These are phyloP conservation scores for Trichoderma atrobrunneum DNA, from an alignment of 2,329 filamentous ascomycete genomes.

Conservation along the genomic window DNA sequence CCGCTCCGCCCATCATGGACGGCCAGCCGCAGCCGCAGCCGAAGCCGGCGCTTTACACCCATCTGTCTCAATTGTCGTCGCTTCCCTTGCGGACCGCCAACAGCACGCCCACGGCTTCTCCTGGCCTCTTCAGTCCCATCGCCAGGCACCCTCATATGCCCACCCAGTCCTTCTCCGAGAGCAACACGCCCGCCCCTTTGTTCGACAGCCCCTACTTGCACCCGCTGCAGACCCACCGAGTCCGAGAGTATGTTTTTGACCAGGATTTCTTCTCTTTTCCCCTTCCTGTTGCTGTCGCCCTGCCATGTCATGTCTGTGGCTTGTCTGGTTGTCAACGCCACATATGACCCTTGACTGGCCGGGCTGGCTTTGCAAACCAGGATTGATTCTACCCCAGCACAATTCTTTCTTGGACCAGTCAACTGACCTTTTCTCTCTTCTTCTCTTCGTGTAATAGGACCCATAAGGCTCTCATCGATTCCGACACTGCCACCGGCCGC, in stretches of 20 bases:
- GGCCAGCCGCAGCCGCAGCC: conserved; percentile 16
- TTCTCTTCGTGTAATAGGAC: conserved; percentile 53
- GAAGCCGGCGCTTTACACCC: conserved; percentile 30
- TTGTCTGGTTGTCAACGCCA: not conserved
- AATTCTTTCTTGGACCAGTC: not conserved
- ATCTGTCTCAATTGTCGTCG: conserved; percentile 37
- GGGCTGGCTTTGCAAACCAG: not conserved
- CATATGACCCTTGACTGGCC: not conserved
- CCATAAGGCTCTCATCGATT: conserved; percentile 86
- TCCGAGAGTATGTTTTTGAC: conserved; percentile 64
- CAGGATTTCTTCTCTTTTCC: not conserved
- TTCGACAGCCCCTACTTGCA: conserved; percentile 63
- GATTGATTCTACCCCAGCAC: not conserved
- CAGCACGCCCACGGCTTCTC: conserved; percentile 60
- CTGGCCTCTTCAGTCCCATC: conserved; percentile 58
- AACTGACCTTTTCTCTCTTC: not conserved
- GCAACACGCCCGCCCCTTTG: conserved; percentile 49
- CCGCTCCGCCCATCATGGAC: conserved; percentile 16
- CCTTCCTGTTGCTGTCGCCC: not conserved
- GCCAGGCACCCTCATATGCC: conserved; percentile 40
- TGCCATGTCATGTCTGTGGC: not conserved
- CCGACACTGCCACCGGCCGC: conserved; percentile 82
- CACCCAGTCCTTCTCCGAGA: conserved; percentile 50
- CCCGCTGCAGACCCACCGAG: conserved; percentile 68
- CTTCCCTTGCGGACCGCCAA: conserved; percentile 48